Evolutionary conservation across 768 basidiomycete genomes (phyloP), one percentile per base, ranked within the genome.

Genomic region (Steccherinum ochraceum): DNA sequence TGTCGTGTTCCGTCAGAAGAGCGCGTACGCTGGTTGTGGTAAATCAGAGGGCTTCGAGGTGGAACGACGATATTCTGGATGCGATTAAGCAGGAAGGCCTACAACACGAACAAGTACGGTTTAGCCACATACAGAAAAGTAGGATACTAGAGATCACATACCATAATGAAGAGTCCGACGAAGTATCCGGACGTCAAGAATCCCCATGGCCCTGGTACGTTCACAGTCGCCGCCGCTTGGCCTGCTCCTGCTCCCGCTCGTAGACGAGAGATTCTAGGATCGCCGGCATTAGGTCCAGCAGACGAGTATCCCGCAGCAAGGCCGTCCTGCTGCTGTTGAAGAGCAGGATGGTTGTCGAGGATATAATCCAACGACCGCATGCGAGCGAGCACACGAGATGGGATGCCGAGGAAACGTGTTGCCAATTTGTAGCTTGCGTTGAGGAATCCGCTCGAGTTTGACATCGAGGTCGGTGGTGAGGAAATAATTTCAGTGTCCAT

Each of bases 31-130:
- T 59, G 50, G 24, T 52, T 50, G 51, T 54, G 64, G 43, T 60
- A 66, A 48, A 52, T 56, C 46, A 58, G 60, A 35, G 65, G 66
- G 35, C 61, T 65, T 2, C 78, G 77, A 27, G 83, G 77, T 12
- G 88, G 88, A 0, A 86, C 79, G 42, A 89, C 81, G 40, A 87
- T 78, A 62, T 89, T 82, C 58, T 89, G 88, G 52, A 90, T 84
- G 24, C 88, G 77, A 57, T 89, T 84, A 52, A 89, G 66, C 24
- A 89, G 60, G 45, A 90, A 66, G 12, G 80, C 83, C 86, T 88
- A 18, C 12, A 3, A 27, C 45, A 24, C 23, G 45, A 39, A 39
- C 12, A 30, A 13, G 23, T 16, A 13, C 47, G 1, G 21, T 7
- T 13, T 5, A 30, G 10, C 30, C 10, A 26, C 7, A 21, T 10